Base-by-base conservation (phyloP, 495 filamentous ascomycete genomes). In the Alectoria sarmentosa region DNA sequence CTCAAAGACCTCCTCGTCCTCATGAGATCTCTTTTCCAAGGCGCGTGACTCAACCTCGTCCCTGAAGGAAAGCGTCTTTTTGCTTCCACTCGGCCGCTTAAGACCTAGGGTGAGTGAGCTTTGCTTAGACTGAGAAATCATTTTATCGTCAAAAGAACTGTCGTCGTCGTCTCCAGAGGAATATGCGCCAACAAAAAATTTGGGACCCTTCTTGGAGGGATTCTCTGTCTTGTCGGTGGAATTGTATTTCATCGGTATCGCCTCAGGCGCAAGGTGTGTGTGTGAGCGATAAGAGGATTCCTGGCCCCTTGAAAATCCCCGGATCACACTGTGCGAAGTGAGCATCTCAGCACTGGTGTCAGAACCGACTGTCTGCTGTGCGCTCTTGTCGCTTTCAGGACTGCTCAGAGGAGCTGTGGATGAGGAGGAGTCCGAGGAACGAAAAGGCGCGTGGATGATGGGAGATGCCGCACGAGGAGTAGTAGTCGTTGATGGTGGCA, bases 1-100 rank as follows among this genome's bases (percentile, higher is more conserved):
- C 67, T 90, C 89, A 56, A 91, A 90, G 21, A 87, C 87, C 62
- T 89, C 87, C 60, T 90, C 87, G 63, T 90, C 88, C 61, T 84
- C 82, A 38, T 78, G 80, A 7, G 81, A 79, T 19, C 83, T 81
- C 14, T 86, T 79, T 41, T 77, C 77, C 60, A 88, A 84, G 0
- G 82, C 85, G 39, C 85, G 81, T 14, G 83, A 86, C 14, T 82
- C 79, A 38, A 92, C 82, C 60, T 95, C 85, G 58, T 91, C 87
- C 72, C 83, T 87, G 76, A 97, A 96, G 0, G 94, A 94, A 8
- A 91, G 83, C 41, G 88, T 84, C 80, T 96, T 98, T 76, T 86
- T 89, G 34, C 26, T 64, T 37, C 64, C 62, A 7, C 56, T 64
- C 1, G 78, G 73, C 59, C 77, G 76, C 64, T 80, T 81, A 15